phyloP scores from a whole-genome alignment of 2,329 filamentous ascomycete genomes.

The Alternaria rosae region DNA sequence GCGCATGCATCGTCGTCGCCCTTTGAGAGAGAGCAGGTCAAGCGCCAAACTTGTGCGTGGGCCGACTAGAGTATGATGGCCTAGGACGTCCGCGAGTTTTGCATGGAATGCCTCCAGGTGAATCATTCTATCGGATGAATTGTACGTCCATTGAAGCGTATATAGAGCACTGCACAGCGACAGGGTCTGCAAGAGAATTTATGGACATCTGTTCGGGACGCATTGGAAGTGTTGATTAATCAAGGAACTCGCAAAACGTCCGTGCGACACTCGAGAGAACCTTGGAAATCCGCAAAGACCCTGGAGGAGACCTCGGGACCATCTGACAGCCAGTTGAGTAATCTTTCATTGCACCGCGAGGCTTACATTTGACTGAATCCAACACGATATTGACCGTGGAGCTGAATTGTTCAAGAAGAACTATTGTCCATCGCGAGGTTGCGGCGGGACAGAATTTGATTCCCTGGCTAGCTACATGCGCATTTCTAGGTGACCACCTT shows the following conservation, averaged over 20 bases:
- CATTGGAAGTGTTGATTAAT: neutral
- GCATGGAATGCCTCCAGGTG: neutral
- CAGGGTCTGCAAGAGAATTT: neutral
- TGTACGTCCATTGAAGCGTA: neutral
- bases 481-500: neutral
- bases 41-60: neutral
- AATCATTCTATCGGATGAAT: neutral
- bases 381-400: neutral
- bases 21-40: neutral
- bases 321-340: neutral
- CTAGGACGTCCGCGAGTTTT: neutral
- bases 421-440: neutral
- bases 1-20: neutral
- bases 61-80: neutral
- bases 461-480: neutral
- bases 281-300: neutral
- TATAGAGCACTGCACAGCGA: neutral
- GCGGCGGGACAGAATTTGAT: neutral
- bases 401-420: neutral
- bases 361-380: neutral
- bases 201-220: neutral
- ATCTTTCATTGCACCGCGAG: neutral
- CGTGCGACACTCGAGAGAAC: neutral
- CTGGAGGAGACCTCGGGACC: neutral
- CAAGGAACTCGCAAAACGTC: neutral